These are phyloP conservation scores for Coemansia sp. DNA, from an alignment of 192 early-diverging fungal genomes.

Conservation along the genomic window DNA sequence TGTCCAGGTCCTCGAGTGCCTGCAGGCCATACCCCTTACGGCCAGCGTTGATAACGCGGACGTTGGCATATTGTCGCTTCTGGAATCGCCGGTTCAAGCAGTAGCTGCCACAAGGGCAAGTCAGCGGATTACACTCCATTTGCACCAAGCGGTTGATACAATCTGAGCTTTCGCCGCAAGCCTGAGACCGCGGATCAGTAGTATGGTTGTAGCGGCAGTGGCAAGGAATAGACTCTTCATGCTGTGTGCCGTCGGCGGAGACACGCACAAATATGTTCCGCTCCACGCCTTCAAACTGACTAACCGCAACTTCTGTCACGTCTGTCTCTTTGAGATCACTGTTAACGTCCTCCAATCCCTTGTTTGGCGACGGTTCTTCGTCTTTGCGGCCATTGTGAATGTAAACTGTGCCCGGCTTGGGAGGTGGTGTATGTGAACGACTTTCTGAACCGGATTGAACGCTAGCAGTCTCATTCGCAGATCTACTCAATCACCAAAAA, in stretches of 20 bases:
- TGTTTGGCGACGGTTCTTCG: not conserved
- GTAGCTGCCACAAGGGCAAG: slow-evolving; percentile 84
- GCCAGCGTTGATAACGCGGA: slow-evolving; percentile 87
- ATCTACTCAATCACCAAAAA: slow-evolving; percentile 6
- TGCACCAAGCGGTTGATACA: slow-evolving; percentile 94
- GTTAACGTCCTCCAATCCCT: slow-evolving; percentile 18
- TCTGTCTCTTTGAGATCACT: slow-evolving; percentile 31
- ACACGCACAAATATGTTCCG: slow-evolving; percentile 52
- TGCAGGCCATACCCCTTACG: slow-evolving; percentile 95
- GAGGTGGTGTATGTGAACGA: slow-evolving; percentile 6
- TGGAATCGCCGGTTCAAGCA: slow-evolving; percentile 94
- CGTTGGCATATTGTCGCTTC: slow-evolving; percentile 77
- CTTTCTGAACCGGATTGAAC: slow-evolving; percentile 12
- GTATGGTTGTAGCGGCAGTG: slow-evolving; percentile 58
- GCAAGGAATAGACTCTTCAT: slow-evolving; percentile 54
- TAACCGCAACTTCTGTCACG: slow-evolving; percentile 29
- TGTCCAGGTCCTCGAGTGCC: slow-evolving; percentile 67
- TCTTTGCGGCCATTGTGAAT: not conserved
- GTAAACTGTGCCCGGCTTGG: not conserved
- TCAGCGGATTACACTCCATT: slow-evolving; percentile 88
- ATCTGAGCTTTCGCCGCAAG: slow-evolving; percentile 85
- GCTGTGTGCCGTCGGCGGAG: slow-evolving; percentile 36
- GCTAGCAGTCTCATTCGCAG: slow-evolving; percentile 4
- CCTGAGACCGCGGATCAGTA: slow-evolving; percentile 61
- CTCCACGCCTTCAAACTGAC: slow-evolving; percentile 42